A percentile compares a stretch with the other conserved stretches of the same genome.
These are phyloP conservation scores for Cynanchum wilfordii DNA, from an alignment of 257 asterid species.

Conservation along the genomic window DNA sequence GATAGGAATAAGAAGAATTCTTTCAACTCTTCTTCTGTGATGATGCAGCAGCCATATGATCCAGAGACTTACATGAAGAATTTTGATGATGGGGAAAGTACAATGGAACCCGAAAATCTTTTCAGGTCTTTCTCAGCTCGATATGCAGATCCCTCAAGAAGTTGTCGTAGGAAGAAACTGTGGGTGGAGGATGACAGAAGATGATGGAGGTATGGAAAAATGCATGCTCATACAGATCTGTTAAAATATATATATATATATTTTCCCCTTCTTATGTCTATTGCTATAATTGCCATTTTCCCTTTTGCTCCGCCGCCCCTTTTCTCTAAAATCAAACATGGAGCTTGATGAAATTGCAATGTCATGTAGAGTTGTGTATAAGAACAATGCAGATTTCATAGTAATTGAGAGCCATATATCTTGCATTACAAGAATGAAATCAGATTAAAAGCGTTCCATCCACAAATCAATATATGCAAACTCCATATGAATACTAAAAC, in stretches of 20 bases:
- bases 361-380: not conserved
- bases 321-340: not conserved
- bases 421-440: not conserved
- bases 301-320: too few relatives aligned
- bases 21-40: constrained; percentile 11
- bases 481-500: not conserved
- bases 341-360: not conserved
- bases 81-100: constrained; percentile 49
- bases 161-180: constrained; percentile 7
- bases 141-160: constrained; percentile 57
- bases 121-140: constrained; percentile 69
- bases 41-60: constrained; percentile 38
- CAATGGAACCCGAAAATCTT: constrained; percentile 50
- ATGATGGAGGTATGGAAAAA: too few relatives aligned
- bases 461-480: not conserved
- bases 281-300: too few relatives aligned
- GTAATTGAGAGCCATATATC: not conserved
- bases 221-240: too few relatives aligned
- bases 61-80: constrained; percentile 53
- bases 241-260: too few relatives aligned
- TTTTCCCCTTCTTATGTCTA: too few relatives aligned
- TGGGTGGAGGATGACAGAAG: not conserved
- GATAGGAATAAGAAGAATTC: constrained; percentile 26
- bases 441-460: not conserved
- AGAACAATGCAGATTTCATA: not conserved